These are phyloP conservation scores for Graphiopsis chlorocephala DNA, from an alignment of 2,329 filamentous ascomycete genomes.

Conservation along the genomic window DNA sequence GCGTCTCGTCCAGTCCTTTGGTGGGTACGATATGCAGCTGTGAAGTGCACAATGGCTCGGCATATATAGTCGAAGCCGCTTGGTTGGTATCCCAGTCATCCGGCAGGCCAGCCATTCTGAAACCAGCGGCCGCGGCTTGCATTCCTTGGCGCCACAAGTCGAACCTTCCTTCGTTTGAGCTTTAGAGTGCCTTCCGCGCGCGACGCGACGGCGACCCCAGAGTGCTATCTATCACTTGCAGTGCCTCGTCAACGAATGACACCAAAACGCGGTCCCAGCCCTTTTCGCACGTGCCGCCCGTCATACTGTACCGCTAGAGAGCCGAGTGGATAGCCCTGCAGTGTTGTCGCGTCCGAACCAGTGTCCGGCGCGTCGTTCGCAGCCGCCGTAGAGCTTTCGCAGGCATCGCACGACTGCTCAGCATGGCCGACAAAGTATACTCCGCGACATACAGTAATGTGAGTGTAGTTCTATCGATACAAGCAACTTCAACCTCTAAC, in stretches of 20 bases:
- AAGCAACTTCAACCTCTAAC: conserved; percentile 5
- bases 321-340: background rate
- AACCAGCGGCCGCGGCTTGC: background rate
- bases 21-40: background rate
- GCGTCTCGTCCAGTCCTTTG: background rate
- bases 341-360: background rate
- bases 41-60: background rate
- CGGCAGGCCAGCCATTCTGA: background rate
- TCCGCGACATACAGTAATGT: conserved; percentile 62
- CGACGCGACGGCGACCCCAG: background rate
- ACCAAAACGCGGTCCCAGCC: background rate
- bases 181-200: background rate
- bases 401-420: background rate
- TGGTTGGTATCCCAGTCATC: conserved; percentile 13
- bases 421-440: conserved; percentile 49
- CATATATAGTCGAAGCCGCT: background rate
- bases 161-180: background rate
- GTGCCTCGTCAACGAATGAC: background rate
- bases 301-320: background rate
- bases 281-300: background rate
- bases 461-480: background rate
- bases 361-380: background rate
- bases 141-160: background rate
- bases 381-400: background rate
- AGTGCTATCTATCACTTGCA: background rate